phyloP scores from a whole-genome alignment of 2,329 filamentous ascomycete species.

The Botrytis deweyae region DNA sequence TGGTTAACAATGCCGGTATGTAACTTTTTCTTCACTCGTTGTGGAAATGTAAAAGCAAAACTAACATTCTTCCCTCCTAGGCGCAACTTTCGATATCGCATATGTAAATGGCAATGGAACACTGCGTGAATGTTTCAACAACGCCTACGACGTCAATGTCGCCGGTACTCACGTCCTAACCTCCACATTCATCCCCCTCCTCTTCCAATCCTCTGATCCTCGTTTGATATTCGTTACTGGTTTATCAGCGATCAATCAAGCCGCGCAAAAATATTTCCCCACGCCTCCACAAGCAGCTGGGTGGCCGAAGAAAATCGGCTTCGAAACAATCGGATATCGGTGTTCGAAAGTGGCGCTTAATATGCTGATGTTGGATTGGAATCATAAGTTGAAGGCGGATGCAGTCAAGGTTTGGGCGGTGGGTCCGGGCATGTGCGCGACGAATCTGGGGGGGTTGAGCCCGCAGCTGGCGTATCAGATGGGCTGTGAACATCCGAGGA shows the following conservation, averaged over 20 bases:
- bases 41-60: not conserved
- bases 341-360: constrained; percentile 48
- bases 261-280: constrained; percentile 33
- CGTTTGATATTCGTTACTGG: constrained; percentile 49
- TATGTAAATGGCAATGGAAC: constrained; percentile 34
- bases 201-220: constrained; percentile 45
- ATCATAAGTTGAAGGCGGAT: constrained; percentile 46
- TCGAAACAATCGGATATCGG: constrained; percentile 42
- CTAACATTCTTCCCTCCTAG: constrained; percentile 17
- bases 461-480: constrained; percentile 27
- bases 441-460: constrained; percentile 43
- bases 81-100: constrained; percentile 38
- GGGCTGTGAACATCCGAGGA: constrained; percentile 39
- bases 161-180: constrained; percentile 37
- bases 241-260: constrained; percentile 39
- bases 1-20: constrained; percentile 33
- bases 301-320: constrained; percentile 44
- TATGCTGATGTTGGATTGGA: constrained; percentile 51
- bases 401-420: constrained; percentile 52
- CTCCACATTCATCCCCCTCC: constrained; percentile 39
- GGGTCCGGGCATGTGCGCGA: constrained; percentile 50
- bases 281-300: constrained; percentile 37
- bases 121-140: constrained; percentile 33
- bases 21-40: constrained; percentile 9
- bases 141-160: constrained; percentile 40